Evolutionary conservation across 2,329 filamentous ascomycete species (phyloP).

Genomic region (Aspergillus melleus): DNA sequence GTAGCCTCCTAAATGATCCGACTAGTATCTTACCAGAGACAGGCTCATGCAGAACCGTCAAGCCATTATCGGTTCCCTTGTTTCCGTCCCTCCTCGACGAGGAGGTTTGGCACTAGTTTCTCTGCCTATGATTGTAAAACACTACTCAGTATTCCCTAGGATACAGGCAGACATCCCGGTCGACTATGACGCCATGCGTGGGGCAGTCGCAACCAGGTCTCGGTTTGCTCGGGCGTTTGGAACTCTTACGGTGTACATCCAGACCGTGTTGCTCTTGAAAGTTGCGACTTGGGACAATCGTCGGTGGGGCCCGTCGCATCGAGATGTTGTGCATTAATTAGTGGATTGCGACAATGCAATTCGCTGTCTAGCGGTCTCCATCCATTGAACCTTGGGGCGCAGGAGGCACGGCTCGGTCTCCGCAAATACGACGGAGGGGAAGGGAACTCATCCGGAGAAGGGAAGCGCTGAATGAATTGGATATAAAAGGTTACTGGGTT

Average conservation of each 20-base stretch:
- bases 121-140: background rate
- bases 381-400: constrained; percentile 2
- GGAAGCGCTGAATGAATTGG: background rate
- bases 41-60: background rate
- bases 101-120: background rate
- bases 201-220: constrained; percentile 15
- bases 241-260: background rate
- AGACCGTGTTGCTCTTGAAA: background rate
- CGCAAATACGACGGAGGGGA: constrained; percentile 1
- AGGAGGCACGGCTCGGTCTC: background rate
- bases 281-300: background rate
- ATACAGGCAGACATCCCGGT: background rate
- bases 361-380: background rate
- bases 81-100: background rate
- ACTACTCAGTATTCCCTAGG: background rate
- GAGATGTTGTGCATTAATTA: background rate
- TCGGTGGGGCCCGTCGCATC: background rate
- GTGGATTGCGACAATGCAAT: background rate
- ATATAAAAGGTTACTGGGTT: constrained; percentile 5
- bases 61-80: background rate
- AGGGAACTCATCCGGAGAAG: background rate
- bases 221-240: background rate
- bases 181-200: constrained; percentile 8
- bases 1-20: constrained; percentile 3
- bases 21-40: background rate